These are phyloP conservation scores for Globisporangium okanoganense DNA, from an alignment of 352 stramenopile genomes.

Conservation along the genomic window DNA sequence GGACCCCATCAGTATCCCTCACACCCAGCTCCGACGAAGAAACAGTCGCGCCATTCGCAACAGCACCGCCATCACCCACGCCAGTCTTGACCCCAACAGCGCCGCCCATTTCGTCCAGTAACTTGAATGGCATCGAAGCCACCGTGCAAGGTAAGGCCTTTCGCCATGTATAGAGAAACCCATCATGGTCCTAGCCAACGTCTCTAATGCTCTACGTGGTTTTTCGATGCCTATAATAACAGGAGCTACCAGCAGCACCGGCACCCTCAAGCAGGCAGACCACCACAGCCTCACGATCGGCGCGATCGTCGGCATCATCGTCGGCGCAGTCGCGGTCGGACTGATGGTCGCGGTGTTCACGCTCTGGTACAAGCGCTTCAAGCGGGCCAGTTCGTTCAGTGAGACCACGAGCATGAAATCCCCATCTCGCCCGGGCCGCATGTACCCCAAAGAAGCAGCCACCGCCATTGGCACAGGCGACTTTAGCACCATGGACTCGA, in stretches of 20 bases:
- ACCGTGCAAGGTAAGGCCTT: slow-evolving; percentile 6
- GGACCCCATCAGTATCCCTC: no score
- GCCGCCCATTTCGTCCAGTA: neutral
- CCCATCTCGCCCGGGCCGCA: neutral
- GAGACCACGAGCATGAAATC: neutral
- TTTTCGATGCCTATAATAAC: no score
- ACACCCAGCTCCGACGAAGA: no score
- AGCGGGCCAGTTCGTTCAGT: slow-evolving; percentile 17
- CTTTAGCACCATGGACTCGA: slow-evolving; percentile 5
- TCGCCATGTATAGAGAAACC: no score
- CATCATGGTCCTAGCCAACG: no score
- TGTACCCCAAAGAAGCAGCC: neutral
- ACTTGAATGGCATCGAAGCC: neutral
- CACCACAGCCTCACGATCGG: neutral
- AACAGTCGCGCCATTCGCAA: no score
- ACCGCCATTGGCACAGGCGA: no score
- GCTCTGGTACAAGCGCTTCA: slow-evolving; percentile 36
- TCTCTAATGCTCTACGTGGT: no score
- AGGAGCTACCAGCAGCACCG: neutral
- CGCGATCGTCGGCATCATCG: slow-evolving; percentile 31
- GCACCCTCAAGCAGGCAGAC: neutral
- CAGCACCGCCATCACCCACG: no score
- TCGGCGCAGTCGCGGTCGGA: slow-evolving; percentile 28
- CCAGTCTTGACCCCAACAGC: no score
- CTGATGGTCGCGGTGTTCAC: slow-evolving; percentile 39